phyloP scores from a whole-genome alignment of 805 yeast species.

The Spathaspora gorwiae region DNA sequence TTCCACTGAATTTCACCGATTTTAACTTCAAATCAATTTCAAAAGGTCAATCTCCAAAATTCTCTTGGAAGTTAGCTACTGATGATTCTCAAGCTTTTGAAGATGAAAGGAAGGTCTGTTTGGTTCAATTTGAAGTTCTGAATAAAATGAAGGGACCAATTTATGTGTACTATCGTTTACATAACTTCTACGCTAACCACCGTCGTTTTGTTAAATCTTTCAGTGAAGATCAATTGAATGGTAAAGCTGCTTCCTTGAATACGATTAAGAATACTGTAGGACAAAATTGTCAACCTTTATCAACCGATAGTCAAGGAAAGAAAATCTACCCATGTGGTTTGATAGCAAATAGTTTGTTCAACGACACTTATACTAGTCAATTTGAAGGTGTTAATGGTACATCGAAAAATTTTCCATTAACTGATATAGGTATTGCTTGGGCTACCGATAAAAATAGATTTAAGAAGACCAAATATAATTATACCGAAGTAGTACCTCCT shows the following conservation, averaged over 20 bases:
- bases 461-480: conserved; percentile 37
- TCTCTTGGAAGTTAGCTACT: conserved; percentile 34
- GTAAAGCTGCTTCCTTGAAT: conserved; percentile 31
- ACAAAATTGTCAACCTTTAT: conserved; percentile 41
- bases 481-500: conserved; percentile 39
- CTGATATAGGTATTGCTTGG: conserved; percentile 41
- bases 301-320: conserved; percentile 38
- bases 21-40: conserved; percentile 29
- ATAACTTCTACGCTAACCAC: conserved; percentile 41
- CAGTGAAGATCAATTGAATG: conserved; percentile 40
- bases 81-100: conserved; percentile 43
- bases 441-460: conserved; percentile 31
- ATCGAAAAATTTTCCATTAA: conserved; percentile 25
- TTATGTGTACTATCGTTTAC: conserved; percentile 37
- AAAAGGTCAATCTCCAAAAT: conserved; percentile 11
- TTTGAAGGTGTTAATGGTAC: conserved; percentile 37
- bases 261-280: conserved; percentile 39
- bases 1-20: conserved; percentile 35
- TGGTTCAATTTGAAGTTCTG: conserved; percentile 37
- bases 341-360: conserved; percentile 75
- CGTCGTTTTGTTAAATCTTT: conserved; percentile 41
- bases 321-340: conserved; percentile 77
- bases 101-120: conserved; percentile 46
- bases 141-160: conserved; percentile 33
- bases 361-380: conserved; percentile 53